Evolutionary conservation across 495 filamentous ascomycete genomes (phyloP).

Genomic region (Penicillium odoratum): DNA sequence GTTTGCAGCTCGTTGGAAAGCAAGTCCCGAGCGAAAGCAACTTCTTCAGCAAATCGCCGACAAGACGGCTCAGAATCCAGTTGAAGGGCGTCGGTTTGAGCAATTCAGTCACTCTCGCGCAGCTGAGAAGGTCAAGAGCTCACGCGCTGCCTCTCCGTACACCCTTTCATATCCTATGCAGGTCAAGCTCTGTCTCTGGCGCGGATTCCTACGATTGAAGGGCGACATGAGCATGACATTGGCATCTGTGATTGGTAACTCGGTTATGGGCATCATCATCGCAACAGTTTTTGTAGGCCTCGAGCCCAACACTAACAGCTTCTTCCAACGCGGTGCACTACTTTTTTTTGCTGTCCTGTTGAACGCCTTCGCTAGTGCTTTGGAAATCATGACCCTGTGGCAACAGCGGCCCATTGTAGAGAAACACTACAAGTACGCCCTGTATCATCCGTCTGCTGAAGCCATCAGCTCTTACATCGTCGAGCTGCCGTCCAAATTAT

Average conservation of each 20-base stretch:
- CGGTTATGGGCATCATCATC: constrained; percentile 73
- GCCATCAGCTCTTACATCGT: constrained; percentile 80
- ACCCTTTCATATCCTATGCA: constrained; percentile 74
- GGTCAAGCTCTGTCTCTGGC: constrained; percentile 67
- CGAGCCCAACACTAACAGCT: constrained; percentile 57
- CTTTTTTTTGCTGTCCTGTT: constrained; percentile 86
- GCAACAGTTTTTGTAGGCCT: constrained; percentile 82
- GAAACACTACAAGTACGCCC: constrained; percentile 85
- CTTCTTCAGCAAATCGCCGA: constrained; percentile 70
- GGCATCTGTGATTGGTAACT: constrained; percentile 70
- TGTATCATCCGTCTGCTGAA: constrained; percentile 89
- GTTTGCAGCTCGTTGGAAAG: constrained; percentile 72
- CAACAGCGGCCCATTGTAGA: constrained; percentile 89
- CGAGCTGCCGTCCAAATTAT: constrained; percentile 68
- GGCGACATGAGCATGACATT: constrained; percentile 74
- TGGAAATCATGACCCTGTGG: constrained; percentile 81
- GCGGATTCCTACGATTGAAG: constrained; percentile 66
- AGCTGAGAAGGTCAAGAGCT: constrained; percentile 52
- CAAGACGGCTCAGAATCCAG: constrained; percentile 62
- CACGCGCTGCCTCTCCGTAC: constrained; percentile 69
- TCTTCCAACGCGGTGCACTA: constrained; percentile 78
- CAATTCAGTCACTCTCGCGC: constrained; percentile 67
- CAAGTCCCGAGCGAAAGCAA: constrained; percentile 63
- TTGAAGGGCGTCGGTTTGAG: constrained; percentile 63
- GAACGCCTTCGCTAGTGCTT: constrained; percentile 76